Conservation (phyloP, 2,329 filamentous ascomycete genomes). For the Claviceps citrina region DNA sequence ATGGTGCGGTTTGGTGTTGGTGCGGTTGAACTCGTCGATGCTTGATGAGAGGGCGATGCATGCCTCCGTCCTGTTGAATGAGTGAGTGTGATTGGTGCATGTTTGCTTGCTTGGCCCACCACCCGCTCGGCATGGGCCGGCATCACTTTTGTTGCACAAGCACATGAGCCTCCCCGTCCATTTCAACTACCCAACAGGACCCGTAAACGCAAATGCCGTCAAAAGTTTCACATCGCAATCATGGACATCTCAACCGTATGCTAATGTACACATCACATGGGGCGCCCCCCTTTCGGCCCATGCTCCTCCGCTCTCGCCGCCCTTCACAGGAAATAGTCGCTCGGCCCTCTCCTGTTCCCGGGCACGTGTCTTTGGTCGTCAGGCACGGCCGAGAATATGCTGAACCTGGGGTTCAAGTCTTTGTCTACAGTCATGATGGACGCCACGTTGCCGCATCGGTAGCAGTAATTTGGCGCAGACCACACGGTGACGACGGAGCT, state of each 20-base stretch:
- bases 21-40: too few relatives aligned
- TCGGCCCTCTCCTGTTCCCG: constrained; percentile 49
- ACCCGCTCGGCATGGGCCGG: too few relatives aligned
- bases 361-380: constrained; percentile 72
- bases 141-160: not conserved
- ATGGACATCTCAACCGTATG: constrained; percentile 28
- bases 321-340: constrained; percentile 56
- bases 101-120: too few relatives aligned
- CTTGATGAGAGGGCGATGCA: too few relatives aligned
- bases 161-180: not conserved
- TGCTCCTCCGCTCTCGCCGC: constrained; percentile 13
- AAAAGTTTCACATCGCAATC: constrained; percentile 18
- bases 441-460: constrained; percentile 88
- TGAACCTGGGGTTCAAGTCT: constrained; percentile 79
- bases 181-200: too few relatives aligned
- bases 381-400: constrained; percentile 79
- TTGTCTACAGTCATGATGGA: constrained; percentile 88
- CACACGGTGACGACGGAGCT: constrained; percentile 96
- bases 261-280: constrained; percentile 27
- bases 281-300: constrained; percentile 12
- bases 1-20: too few relatives aligned
- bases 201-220: constrained; percentile 8
- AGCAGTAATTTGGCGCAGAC: constrained; percentile 94
- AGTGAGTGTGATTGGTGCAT: not conserved
- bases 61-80: too few relatives aligned